These are phyloP conservation scores for Myriosclerotinia scirpicola DNA, from an alignment of 2,329 filamentous ascomycete genomes.

Conservation along the genomic window DNA sequence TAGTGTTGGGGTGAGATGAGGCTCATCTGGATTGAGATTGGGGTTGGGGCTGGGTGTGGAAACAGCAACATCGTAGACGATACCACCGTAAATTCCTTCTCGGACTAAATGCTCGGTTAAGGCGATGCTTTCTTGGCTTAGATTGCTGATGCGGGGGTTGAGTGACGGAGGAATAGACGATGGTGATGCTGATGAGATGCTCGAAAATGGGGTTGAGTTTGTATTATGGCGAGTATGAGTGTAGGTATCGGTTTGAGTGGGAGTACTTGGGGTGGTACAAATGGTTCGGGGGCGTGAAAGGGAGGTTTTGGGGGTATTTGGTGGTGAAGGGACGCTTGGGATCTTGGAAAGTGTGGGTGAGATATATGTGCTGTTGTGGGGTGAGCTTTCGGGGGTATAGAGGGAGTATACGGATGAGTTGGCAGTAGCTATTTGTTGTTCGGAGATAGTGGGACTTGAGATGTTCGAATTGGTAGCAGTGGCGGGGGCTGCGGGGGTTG, in stretches of 20 bases:
- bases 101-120: constrained; percentile 10
- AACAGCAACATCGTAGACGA: not conserved
- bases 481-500: not conserved
- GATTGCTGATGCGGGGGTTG: not conserved
- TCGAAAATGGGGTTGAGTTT: not conserved
- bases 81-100: constrained; percentile 12
- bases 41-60: not conserved
- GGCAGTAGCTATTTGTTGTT: not conserved
- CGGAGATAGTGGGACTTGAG: not conserved
- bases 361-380: not conserved
- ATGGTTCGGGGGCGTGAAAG: not conserved
- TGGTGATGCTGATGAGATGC: not conserved
- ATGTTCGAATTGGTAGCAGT: not conserved
- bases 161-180: not conserved
- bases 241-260: not conserved
- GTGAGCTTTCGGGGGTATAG: not conserved
- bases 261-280: not conserved
- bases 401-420: constrained; percentile 1
- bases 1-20: not conserved
- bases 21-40: not conserved
- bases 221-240: not conserved
- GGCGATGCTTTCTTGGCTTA: not conserved
- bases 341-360: not conserved
- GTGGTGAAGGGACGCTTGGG: not conserved
- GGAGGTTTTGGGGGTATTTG: not conserved